phyloP scores from a whole-genome alignment of 345 rosid species.

The Chamaenerion angustifolium region DNA sequence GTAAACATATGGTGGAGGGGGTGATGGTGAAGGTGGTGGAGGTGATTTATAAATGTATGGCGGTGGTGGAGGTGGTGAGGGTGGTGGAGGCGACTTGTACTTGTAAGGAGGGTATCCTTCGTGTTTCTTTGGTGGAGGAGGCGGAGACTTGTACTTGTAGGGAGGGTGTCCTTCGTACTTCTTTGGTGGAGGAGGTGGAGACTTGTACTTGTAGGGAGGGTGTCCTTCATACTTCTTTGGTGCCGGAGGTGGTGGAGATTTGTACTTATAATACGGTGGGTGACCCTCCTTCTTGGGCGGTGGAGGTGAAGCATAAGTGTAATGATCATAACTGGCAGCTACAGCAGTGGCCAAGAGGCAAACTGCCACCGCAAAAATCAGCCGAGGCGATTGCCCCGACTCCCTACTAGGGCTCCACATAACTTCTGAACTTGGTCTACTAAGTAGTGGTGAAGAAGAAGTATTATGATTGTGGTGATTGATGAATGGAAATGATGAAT shows the following conservation, averaged over 20 bases:
- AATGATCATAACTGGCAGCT: slow-evolving; percentile 9
- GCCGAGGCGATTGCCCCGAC: slow-evolving; percentile 15
- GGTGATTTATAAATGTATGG: no score
- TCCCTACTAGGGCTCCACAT: slow-evolving; percentile 15
- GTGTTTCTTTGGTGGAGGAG: no score
- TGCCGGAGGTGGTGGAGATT: background rate
- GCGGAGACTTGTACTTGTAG: no score
- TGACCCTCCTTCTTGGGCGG: slow-evolving; percentile 5
- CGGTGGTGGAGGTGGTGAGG: no score
- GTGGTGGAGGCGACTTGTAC: no score
- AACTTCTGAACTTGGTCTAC: background rate
- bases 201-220: background rate
- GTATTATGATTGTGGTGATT: background rate
- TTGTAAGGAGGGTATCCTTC: no score
- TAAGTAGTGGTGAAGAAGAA: background rate
- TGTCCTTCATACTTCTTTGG: background rate
- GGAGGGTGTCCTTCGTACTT: no score
- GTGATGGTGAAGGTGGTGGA: no score
- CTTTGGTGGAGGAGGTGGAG: no score
- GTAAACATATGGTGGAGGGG: no score
- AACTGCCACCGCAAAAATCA: slow-evolving; percentile 16
- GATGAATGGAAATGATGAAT: background rate
- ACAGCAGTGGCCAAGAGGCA: slow-evolving; percentile 18
- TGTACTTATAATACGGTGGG: slow-evolving; percentile 2
- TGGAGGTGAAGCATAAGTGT: slow-evolving; percentile 6